Evolutionary conservation across 805 yeast genomes (phyloP), one percentile per base, ranked within the genome.

Genomic region (Schwanniomyces sp.): DNA sequence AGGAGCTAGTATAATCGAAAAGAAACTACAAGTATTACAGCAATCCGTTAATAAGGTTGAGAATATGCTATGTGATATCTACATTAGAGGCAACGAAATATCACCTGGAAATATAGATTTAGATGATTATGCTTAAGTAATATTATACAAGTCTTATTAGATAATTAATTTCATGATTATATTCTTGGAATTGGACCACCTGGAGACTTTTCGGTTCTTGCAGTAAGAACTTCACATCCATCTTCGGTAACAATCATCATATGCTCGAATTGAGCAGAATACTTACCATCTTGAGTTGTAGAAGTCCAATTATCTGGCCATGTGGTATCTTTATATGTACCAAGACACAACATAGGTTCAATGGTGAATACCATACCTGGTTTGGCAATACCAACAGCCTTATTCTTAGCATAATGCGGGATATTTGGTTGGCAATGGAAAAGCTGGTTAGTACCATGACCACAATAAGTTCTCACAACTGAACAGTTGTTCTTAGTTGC

Each of bases 301-400:
- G 96, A 82, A 5, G 99, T 94, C 99, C 99, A 94, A 67, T 89
- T 87, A 67, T 94, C 99, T 2, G 99, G 99, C 99, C 99, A 94
- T 47, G 84, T 75, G 49, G 79, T 69, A 67, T 91, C 98, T 61
- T 81, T 81, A 72, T 81, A 86, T 0, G 86, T 72, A 7, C 99
- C 99, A 54, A 84, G 73, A 63, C 89, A 87, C 56, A 94, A 81
- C 99, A 94, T 94, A 40, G 99, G 99, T 70, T 94, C 99, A 48
- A 94, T 89, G 18, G 99, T 94, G 75, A 94, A 94, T 11, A 88
- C 90, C 86, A 91, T 88, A 18, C 99, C 99, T 18, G 96, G 92
- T 65, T 89, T 89, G 74, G 94, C 91, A 40, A 89, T 84, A 49
- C 99, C 99, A 41, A 91, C 78, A 7, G 96, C 88, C 72, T 92